Evolutionary conservation across 2,329 filamentous ascomycete genomes (phyloP), one percentile per base, ranked within the genome.

Genomic region (Paecilomyces formosus): DNA sequence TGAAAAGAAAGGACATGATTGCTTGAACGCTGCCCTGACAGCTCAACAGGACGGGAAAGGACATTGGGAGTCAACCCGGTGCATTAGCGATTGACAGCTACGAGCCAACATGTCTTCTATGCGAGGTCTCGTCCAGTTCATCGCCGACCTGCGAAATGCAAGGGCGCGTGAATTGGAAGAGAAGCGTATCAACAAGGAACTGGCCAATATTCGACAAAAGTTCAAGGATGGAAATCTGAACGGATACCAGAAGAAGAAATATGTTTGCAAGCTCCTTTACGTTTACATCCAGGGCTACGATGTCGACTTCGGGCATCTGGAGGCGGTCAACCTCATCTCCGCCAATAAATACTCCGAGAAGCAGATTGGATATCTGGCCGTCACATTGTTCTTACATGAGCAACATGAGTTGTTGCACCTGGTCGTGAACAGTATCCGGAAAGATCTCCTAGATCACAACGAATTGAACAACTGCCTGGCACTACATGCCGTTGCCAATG

Each of bases 231-330:
- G 92, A 64, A 94, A 84, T 71, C 80, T 99, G 59, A 96, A 88
- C 72, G 95, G 94, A 65, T 99, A 99, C 73, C 92, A 97, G 81
- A 97, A 95, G 82, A 99, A 99, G 84, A 99, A 99, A 89, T 99
- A 99, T 74, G 94, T 99, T 65, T 99, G 94, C 90, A 99, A 99
- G 86, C 85, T 99, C 66, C 82, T 99, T 62, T 99, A 99, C 76
- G 97, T 99, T 70, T 99, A 99, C 76, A 99, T 99, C 61, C 85
- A 99, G 64, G 94, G 94, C 54, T 99, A 94, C 89, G 93, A 99
- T 74, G 93, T 99, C 77, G 95, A 97, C 75, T 99, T 99, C 75
- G 94, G 94, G 58, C 94, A 99, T 73, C 86, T 99, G 65, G 94
- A 99, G 78, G 95, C 95, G 33, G 93, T 99, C 72, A 97, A 97